A percentile compares a stretch with the other conserved stretches of the same genome.
phyloP scores from a whole-genome alignment of 2,329 filamentous ascomycete genomes.

The Claviceps sp. region DNA sequence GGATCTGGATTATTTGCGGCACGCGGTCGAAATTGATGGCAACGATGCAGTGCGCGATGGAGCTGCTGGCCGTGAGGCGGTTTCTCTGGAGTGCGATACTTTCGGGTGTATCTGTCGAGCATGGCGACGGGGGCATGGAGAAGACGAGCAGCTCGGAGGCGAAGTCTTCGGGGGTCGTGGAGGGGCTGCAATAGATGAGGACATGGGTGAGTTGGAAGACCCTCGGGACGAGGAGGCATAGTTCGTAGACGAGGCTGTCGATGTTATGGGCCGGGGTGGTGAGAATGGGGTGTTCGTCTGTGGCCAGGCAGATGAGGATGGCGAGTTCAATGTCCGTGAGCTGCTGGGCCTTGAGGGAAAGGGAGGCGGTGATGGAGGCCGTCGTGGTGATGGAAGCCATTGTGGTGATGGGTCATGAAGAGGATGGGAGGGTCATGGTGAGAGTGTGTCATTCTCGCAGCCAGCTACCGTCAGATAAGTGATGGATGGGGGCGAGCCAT shows the following conservation, averaged over 20 bases:
- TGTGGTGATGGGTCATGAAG: not conserved
- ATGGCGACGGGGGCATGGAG: constrained; percentile 7
- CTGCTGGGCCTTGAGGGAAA: constrained; percentile 56
- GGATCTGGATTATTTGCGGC: constrained; percentile 66
- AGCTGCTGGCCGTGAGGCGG: constrained; percentile 7
- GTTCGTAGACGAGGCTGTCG: constrained; percentile 57
- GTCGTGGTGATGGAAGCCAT: constrained; percentile 20
- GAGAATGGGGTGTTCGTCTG: constrained; percentile 78
- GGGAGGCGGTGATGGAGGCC: no score
- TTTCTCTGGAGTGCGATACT: no score
- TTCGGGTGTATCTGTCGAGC: constrained; percentile 8
- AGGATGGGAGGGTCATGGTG: not conserved
- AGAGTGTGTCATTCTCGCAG: no score
- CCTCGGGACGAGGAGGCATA: constrained; percentile 55
- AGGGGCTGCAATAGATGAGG: constrained; percentile 57
- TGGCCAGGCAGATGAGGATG: constrained; percentile 64
- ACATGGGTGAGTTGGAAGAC: constrained; percentile 61
- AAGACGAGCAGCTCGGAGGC: constrained; percentile 48
- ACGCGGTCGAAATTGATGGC: constrained; percentile 67
- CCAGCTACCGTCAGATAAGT: no score
- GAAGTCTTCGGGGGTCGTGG: constrained; percentile 73
- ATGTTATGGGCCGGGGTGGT: constrained; percentile 52
- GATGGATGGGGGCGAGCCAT: no score
- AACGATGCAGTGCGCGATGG: constrained; percentile 71
- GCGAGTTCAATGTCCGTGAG: constrained; percentile 84